A percentile compares a stretch with the other conserved stretches of the same genome.
These are phyloP conservation scores for Xerocomellus dryophilus DNA, from an alignment of 768 basidiomycete species.

Conservation along the genomic window DNA sequence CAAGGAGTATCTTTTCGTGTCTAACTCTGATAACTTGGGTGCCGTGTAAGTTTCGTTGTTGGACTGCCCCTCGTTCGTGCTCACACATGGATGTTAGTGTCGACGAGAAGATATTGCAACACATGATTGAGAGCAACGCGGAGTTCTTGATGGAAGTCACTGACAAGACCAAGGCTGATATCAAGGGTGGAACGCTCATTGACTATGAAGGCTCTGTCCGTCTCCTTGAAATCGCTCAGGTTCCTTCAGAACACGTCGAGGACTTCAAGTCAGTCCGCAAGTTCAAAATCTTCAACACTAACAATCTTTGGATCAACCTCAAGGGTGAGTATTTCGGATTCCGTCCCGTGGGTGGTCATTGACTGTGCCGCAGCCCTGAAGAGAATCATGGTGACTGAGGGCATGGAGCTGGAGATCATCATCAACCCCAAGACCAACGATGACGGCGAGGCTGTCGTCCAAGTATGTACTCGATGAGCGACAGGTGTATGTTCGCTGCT, in stretches of 20 bases:
- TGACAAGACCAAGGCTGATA: constrained; percentile 80
- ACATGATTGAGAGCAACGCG: constrained; percentile 62
- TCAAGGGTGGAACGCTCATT: constrained; percentile 71
- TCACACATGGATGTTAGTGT: constrained; percentile 39
- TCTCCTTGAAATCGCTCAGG: constrained; percentile 75
- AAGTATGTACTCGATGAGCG: constrained; percentile 34
- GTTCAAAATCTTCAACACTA: constrained; percentile 81
- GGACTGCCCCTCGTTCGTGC: not conserved
- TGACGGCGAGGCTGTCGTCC: constrained; percentile 67
- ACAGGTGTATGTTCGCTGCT: not conserved
- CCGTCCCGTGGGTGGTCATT: not conserved
- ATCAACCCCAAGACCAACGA: constrained; percentile 70
- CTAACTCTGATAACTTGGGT: constrained; percentile 75
- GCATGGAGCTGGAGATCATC: constrained; percentile 77
- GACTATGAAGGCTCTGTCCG: constrained; percentile 66
- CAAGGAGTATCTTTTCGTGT: constrained; percentile 77
- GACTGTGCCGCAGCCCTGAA: constrained; percentile 52
- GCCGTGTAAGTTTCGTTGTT: constrained; percentile 45
- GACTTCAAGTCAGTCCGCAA: constrained; percentile 74
- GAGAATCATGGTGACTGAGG: constrained; percentile 65
- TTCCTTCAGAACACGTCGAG: constrained; percentile 67
- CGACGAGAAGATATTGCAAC: constrained; percentile 61
- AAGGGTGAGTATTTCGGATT: constrained; percentile 31
- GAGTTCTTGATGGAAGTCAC: constrained; percentile 78
- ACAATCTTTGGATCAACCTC: constrained; percentile 60